Evolutionary conservation across 768 basidiomycete genomes (phyloP), one percentile per base, ranked within the genome.

Genomic region (Dacryopinax primogenitus): DNA sequence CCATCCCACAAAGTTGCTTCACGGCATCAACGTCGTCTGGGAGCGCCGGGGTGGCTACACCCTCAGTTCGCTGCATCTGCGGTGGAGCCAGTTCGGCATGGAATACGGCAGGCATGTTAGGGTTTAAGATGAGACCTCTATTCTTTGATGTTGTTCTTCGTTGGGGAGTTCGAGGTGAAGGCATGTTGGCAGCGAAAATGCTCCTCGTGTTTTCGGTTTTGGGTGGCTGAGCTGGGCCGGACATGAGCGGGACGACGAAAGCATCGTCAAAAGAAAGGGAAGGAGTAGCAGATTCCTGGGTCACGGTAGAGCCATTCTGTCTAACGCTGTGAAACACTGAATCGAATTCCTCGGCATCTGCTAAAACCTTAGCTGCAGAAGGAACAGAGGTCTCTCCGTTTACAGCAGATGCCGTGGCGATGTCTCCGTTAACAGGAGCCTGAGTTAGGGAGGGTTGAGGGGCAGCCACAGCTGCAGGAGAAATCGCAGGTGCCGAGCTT

Each of bases 1-100:
- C 95, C 93, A 97, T 96, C 21, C 81, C 82, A 58, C 84, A 85
- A 39, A 98, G 77, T 72, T 88, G 85, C 71, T 85, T 88, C 23
- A 93, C 87, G 1, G 85, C 77, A 67, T 86, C 84, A 13, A 85
- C 84, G 66, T 92, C 88, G 68, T 88, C 88, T 32, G 84, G 85
- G 13, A 79, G 78, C 13, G 81, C 81, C 0, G 86, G 83, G 1
- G 85, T 81, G 11, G 69, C 67, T 2, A 71, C 74, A 37, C 79
- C 71, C 33, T 72, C 67, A 0, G 76, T 73, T 67, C 44, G 18
- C 6, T 83, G 80, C 66, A 83, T 82, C 30, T 76, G 73, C 26
- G 82, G 79, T 44, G 79, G 75, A 4, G 77, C 74, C 64, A 65
- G 64, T 33, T 74, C 74, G 68, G 71, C 28, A 76, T 67, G 47